Evolutionary conservation across 2,329 filamentous ascomycete genomes (phyloP).

Genomic region (Juglanconis oblonga): DNA sequence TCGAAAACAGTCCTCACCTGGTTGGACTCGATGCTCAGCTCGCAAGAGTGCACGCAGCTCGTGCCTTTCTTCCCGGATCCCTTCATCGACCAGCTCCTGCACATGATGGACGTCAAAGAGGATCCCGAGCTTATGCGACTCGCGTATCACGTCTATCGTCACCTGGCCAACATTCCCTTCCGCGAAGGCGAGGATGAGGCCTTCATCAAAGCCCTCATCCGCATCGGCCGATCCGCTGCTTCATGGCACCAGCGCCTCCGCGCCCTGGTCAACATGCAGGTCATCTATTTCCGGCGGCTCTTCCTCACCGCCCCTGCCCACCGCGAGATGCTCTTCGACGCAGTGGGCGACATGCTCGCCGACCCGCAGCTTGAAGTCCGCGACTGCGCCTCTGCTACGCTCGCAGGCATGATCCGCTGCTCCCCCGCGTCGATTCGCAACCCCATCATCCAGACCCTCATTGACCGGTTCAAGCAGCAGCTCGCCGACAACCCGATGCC

Average conservation of each 20-base stretch:
- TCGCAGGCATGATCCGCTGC: conserved; percentile 97
- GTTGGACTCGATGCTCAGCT: conserved; percentile 88
- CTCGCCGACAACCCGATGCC: conserved; percentile 85
- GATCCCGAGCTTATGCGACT: conserved; percentile 92
- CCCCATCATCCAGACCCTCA: conserved; percentile 71
- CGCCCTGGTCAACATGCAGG: conserved; percentile 96
- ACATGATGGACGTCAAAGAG: conserved; percentile 99
- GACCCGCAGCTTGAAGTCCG: conserved; percentile 92
- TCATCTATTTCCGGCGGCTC: conserved; percentile 94
- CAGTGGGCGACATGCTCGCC: conserved; percentile 92
- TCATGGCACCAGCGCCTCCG: conserved; percentile 96
- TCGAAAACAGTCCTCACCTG: conserved; percentile 95
- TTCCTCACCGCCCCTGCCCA: conserved; percentile 78
- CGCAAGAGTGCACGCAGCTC: conserved; percentile 88
- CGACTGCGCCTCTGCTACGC: conserved; percentile 83
- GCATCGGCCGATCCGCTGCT: conserved; percentile 76
- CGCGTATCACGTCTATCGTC: conserved; percentile 94
- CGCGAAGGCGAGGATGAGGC: conserved; percentile 77
- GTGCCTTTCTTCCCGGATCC: conserved; percentile 85
- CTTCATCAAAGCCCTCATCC: conserved; percentile 83
- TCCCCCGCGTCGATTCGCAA: conserved; percentile 79
- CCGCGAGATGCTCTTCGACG: conserved; percentile 79
- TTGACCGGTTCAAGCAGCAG: conserved; percentile 73
- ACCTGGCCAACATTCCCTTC: conserved; percentile 93
- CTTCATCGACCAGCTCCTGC: conserved; percentile 88